A percentile compares a stretch with the other conserved stretches of the same genome.
phyloP scores from a whole-genome alignment of 2,329 filamentous ascomycete species.

The Bipolaris oryzae region DNA sequence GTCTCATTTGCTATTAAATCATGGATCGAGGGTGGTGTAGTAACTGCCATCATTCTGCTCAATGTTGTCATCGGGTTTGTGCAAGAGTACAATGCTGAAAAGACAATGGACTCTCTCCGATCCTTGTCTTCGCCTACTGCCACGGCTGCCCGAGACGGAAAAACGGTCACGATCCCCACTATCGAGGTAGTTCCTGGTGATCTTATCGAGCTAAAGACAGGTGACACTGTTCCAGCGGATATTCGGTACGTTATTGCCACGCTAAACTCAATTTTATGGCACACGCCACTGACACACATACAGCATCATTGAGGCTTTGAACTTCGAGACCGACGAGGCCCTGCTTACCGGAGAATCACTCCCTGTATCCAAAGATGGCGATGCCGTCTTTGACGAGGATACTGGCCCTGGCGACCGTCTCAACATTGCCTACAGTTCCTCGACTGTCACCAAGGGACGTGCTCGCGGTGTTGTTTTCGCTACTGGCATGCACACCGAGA shows the following conservation, averaged over 20 bases:
- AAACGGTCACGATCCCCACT: constrained; percentile 58
- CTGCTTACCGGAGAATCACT: constrained; percentile 73
- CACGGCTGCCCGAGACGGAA: constrained; percentile 59
- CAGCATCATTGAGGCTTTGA: constrained; percentile 66
- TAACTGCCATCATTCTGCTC: constrained; percentile 53
- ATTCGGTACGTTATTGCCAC: constrained; percentile 41
- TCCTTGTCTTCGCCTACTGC: constrained; percentile 56
- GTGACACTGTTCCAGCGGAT: constrained; percentile 74
- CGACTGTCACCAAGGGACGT: constrained; percentile 72
- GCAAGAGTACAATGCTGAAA: constrained; percentile 56
- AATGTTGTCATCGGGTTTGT: constrained; percentile 56
- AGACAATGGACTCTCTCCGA: constrained; percentile 57
- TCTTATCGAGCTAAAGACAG: constrained; percentile 65
- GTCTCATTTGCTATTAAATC: constrained; percentile 54
- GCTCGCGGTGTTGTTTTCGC: constrained; percentile 70
- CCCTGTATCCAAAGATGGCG: constrained; percentile 67
- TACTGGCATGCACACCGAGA: constrained; percentile 74
- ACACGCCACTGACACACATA: neutral
- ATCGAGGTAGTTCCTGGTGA: constrained; percentile 70
- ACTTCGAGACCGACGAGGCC: constrained; percentile 76
- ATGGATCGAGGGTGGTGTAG: constrained; percentile 56
- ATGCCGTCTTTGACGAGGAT: constrained; percentile 58
- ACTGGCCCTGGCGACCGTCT: constrained; percentile 70
- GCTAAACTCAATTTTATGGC: neutral
- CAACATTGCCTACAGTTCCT: constrained; percentile 69